Evolutionary conservation across 176 grass and related monocot genomes (phyloP).

Genomic region (Eremochloa ophiuroides): DNA sequence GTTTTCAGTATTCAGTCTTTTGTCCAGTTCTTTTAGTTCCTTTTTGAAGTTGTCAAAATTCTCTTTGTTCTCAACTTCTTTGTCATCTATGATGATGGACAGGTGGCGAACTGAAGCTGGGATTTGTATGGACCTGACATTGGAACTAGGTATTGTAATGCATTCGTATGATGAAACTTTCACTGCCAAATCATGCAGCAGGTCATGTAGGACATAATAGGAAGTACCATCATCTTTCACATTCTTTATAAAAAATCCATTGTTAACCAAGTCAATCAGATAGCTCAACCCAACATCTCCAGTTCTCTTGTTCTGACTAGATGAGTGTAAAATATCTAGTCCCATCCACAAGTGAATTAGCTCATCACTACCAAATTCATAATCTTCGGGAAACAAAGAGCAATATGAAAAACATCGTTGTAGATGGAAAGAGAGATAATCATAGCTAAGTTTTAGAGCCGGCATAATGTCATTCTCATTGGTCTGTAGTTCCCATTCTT

Average conservation of each 20-base stretch:
- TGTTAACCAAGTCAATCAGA: background rate
- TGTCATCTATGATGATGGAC: background rate
- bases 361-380: background rate
- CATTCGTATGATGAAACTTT: slow-evolving; percentile 17
- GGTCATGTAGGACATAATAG: slow-evolving; percentile 18
- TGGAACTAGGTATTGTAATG: background rate
- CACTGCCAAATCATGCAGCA: slow-evolving; percentile 12
- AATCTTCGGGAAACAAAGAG: slow-evolving; percentile 30
- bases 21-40: background rate
- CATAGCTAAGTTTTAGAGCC: too few species aligned
- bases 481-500: too few species aligned
- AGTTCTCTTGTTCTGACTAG: background rate
- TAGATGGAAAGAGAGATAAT: too few species aligned
- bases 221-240: background rate
- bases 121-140: background rate
- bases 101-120: slow-evolving; percentile 6
- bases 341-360: slow-evolving; percentile 27
- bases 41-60: background rate
- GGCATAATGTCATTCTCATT: too few species aligned
- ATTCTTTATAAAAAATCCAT: background rate
- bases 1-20: background rate
- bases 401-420: too few species aligned
- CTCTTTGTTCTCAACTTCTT: background rate
- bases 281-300: background rate
- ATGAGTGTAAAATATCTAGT: background rate